These are phyloP conservation scores for Apiospora marii DNA, from an alignment of 2,329 filamentous ascomycete species.

Conservation along the genomic window DNA sequence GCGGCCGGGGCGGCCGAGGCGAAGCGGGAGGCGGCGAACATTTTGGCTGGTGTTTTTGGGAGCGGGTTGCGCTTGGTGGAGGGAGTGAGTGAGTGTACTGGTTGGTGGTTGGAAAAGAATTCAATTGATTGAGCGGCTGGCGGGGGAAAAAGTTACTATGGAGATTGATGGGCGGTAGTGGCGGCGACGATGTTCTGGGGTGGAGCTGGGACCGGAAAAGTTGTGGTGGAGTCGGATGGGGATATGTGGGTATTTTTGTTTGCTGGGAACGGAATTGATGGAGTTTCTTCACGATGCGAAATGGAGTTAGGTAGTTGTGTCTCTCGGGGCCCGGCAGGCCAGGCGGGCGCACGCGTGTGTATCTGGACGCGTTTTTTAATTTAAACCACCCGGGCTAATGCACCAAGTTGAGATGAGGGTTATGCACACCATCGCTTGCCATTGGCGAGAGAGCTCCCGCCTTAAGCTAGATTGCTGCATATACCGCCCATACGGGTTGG, in stretches of 20 bases:
- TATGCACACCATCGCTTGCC: background rate
- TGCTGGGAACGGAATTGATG: background rate
- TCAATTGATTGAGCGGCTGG: background rate
- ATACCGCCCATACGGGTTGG: background rate
- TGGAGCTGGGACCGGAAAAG: background rate
- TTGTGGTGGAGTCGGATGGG: background rate
- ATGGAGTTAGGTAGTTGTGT: background rate
- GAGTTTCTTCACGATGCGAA: background rate
- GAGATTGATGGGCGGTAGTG: slow-evolving; percentile 9
- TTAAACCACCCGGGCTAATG: slow-evolving; percentile 1
- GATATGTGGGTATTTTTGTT: background rate
- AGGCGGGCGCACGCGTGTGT: background rate
- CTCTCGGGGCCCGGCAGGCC: background rate
- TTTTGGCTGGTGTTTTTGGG: slow-evolving; percentile 34
- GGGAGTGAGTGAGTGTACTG: background rate
- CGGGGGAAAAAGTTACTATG: slow-evolving; percentile 1
- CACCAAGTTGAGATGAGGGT: background rate
- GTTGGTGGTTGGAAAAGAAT: background rate
- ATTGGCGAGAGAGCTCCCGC: background rate
- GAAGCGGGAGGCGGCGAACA: slow-evolving; percentile 55
- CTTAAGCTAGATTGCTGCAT: background rate
- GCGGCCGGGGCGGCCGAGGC: slow-evolving; percentile 59
- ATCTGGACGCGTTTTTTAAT: slow-evolving; percentile 3
- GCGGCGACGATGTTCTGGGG: slow-evolving; percentile 3
- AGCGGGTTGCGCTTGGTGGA: too few relatives aligned